Base-by-base conservation (phyloP, 1,284 basidiomycete species). In the Ganoderma lingzhi region DNA sequence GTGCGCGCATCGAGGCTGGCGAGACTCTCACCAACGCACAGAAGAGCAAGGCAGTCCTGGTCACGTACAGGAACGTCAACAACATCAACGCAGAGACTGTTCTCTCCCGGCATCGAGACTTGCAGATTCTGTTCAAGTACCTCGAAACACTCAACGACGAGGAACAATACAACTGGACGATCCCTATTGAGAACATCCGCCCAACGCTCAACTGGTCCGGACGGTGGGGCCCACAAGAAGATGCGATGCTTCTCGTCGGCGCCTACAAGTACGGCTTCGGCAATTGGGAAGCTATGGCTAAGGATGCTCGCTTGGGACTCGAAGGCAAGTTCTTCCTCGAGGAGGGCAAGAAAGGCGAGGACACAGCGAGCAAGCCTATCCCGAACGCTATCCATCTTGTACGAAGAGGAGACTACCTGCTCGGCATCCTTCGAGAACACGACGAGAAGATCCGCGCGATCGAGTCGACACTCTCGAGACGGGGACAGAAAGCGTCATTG, bases 41-140 rank as follows among this genome's bases (percentile, higher is more conserved):
- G 82, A 96, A 96, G 83, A 95, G 94, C 85, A 98, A 99, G 81
- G 98, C 97, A 0, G 95, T 99, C 62, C 88, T 99, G 53, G 93
- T 99, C 74, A 91, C 92, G 17, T 98, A 93, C 85, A 90, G 94
- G 69, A 93, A 92, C 65, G 96, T 99, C 67, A 88, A 92, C 68
- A 96, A 95, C 76, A 96, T 99, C 86, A 99, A 99, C 79, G 98
- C 98, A 23, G 97, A 99, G 81, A 99, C 98, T 0, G 93, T 98
- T 51, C 88, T 98, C 64, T 95, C 94, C 23, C 90, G 98, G 45
- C 87, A 95, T 80, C 92, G 94, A 63, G 97, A 98, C 80, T 89
- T 99, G 66, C 93, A 92, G 70, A 93, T 98, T 53, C 86, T 99
- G 42, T 95, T 92, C 81, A 91, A 94, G 78, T 91, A 95, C 74